Percentiles rank a stretch among this genome's conserved stretches.
Conservation (phyloP, 106 monocot species). For the Dendrobium chrysotoxum region DNA sequence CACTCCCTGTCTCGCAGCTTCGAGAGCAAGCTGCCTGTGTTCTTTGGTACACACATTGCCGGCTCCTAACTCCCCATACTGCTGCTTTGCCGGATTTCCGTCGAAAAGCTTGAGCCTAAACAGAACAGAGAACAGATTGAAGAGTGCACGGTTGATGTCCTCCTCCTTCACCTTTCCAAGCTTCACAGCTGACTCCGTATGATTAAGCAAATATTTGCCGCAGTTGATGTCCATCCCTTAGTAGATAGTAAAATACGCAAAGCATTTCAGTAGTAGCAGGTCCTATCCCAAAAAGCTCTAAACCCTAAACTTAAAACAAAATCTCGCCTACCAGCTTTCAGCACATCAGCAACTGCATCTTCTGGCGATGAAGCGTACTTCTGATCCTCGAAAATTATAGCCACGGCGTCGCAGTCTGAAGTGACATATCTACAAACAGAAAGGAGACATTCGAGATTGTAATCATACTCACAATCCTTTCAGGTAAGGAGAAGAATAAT, state of each 20-base stretch:
- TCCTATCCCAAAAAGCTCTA: slow-evolving; percentile 3
- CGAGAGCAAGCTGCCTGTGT: slow-evolving; percentile 53
- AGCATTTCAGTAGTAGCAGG: neutral
- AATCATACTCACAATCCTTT: neutral
- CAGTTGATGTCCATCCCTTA: slow-evolving; percentile 93
- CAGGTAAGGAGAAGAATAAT: neutral
- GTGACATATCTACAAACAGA: slow-evolving; percentile 59
- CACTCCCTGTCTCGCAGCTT: slow-evolving; percentile 58
- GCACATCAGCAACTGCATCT: slow-evolving; percentile 79
- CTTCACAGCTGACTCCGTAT: slow-evolving; percentile 49
- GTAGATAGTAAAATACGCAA: neutral
- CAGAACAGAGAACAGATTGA: slow-evolving; percentile 81
- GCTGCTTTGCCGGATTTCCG: slow-evolving; percentile 28
- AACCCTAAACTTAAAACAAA: neutral
- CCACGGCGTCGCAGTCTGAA: slow-evolving; percentile 94
- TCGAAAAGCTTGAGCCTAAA: slow-evolving; percentile 74
- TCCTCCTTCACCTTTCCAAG: slow-evolving; percentile 47
- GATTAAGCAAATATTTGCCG: slow-evolving; percentile 56
- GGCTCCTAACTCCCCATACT: slow-evolving; percentile 27
- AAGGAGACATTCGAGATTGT: neutral
- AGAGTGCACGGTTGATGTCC: slow-evolving; percentile 69
- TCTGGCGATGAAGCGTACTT: slow-evolving; percentile 51
- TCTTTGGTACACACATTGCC: slow-evolving; percentile 40
- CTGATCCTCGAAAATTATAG: slow-evolving; percentile 81
- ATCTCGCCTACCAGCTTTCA: slow-evolving; percentile 59